Percentiles rank a stretch among this genome's conserved stretches.
These are phyloP conservation scores for Aspergillus costaricaensis DNA, from an alignment of 2,329 filamentous ascomycete genomes.

Conservation along the genomic window DNA sequence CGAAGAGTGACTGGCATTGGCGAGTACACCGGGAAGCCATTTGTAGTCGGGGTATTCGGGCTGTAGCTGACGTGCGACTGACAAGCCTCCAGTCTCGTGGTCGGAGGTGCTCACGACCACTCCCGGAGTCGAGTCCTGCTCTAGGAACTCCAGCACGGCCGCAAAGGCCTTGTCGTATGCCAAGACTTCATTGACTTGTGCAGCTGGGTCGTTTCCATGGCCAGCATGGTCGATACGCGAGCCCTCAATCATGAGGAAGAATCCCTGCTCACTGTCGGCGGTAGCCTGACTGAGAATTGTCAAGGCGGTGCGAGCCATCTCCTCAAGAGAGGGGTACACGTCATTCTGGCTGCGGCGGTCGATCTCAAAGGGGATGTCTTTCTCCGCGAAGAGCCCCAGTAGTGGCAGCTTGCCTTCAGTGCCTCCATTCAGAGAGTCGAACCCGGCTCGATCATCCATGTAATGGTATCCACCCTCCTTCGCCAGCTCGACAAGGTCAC, in stretches of 20 bases:
- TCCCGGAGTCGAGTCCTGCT: constrained; percentile 68
- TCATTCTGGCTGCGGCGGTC: constrained; percentile 79
- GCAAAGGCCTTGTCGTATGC: constrained; percentile 88
- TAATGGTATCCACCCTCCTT: constrained; percentile 81
- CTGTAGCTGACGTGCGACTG: constrained; percentile 72
- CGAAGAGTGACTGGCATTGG: constrained; percentile 73
- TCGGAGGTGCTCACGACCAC: constrained; percentile 89
- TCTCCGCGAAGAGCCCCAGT: constrained; percentile 78
- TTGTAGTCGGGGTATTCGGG: constrained; percentile 65
- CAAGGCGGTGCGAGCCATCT: constrained; percentile 86
- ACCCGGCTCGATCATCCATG: constrained; percentile 68
- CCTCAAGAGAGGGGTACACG: constrained; percentile 81
- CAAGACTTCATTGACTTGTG: constrained; percentile 88
- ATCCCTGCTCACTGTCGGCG: constrained; percentile 80
- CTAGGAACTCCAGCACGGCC: constrained; percentile 80
- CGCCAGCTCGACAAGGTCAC: constrained; percentile 74
- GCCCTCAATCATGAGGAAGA: constrained; percentile 98
- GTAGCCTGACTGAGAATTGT: constrained; percentile 79
- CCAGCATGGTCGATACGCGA: constrained; percentile 95
- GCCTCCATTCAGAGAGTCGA: constrained; percentile 72
- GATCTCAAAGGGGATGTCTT: constrained; percentile 89
- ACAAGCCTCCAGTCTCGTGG: constrained; percentile 91
- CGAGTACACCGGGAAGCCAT: constrained; percentile 82
- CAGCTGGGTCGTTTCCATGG: constrained; percentile 78
- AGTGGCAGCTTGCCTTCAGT: constrained; percentile 72